These are phyloP conservation scores for Podospora bellae-mahoneyi DNA, from an alignment of 495 filamentous ascomycete genomes.

Conservation along the genomic window DNA sequence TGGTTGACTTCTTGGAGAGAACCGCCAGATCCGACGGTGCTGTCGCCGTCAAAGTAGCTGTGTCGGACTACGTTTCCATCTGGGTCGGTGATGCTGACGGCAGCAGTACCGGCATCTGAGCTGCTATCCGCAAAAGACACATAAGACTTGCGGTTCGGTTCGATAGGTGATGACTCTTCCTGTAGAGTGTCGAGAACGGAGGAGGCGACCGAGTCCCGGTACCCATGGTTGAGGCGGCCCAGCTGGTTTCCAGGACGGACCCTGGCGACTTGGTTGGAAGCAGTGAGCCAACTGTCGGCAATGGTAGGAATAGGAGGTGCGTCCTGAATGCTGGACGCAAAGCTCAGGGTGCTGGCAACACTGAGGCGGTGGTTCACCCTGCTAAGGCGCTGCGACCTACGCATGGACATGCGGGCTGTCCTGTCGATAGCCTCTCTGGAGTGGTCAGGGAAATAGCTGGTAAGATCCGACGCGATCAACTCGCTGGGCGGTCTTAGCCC, in stretches of 20 bases:
- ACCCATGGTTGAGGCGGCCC: constrained; percentile 47
- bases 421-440: constrained; percentile 88
- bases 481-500: constrained; percentile 92
- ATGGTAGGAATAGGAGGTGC: constrained; percentile 93
- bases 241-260: constrained; percentile 42
- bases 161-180: constrained; percentile 78
- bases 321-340: constrained; percentile 84
- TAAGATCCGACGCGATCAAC: constrained; percentile 91
- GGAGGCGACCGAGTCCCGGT: constrained; percentile 82
- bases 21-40: constrained; percentile 63
- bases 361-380: constrained; percentile 87
- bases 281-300: constrained; percentile 84
- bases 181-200: constrained; percentile 81
- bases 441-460: constrained; percentile 95
- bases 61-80: constrained; percentile 63
- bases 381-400: constrained; percentile 85
- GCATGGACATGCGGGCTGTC: constrained; percentile 85
- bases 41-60: constrained; percentile 82
- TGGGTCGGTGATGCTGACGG: constrained; percentile 67
- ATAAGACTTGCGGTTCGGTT: constrained; percentile 91
- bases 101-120: constrained; percentile 54
- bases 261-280: constrained; percentile 51
- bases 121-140: constrained; percentile 84
- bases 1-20: constrained; percentile 54
- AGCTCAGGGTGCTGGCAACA: constrained; percentile 89